phyloP scores from a whole-genome alignment of 2,329 filamentous ascomycete species.

The Aspergillus amoenus region DNA sequence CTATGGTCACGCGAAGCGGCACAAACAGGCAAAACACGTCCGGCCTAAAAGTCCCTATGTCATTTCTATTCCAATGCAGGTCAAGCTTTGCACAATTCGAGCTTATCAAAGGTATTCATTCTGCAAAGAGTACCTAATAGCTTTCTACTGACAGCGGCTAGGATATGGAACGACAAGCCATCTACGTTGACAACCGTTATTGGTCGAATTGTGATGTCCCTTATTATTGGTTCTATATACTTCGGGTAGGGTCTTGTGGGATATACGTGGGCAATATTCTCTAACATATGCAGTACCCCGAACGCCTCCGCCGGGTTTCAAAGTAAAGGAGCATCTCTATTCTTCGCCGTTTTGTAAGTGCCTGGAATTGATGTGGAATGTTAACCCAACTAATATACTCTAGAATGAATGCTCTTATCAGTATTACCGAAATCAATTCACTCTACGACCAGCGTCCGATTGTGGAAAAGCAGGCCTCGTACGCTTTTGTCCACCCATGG shows the following conservation, averaged over 20 bases:
- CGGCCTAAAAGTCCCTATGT: constrained; percentile 63
- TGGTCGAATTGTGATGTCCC: constrained; percentile 70
- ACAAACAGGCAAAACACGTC: constrained; percentile 39
- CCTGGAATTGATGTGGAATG: background rate
- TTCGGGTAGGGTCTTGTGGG: constrained; percentile 23
- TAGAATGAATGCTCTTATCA: constrained; percentile 56
- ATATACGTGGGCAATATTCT: background rate
- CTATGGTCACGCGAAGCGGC: constrained; percentile 32
- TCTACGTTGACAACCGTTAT: constrained; percentile 65
- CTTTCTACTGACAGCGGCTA: constrained; percentile 24
- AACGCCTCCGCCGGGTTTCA: constrained; percentile 71
- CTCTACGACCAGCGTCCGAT: constrained; percentile 88
- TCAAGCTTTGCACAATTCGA: constrained; percentile 77
- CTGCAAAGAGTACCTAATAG: background rate
- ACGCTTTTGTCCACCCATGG: constrained; percentile 86
- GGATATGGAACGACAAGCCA: constrained; percentile 71
- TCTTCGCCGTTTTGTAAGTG: constrained; percentile 83
- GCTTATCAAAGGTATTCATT: constrained; percentile 63
- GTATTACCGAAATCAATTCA: constrained; percentile 74
- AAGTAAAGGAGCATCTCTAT: constrained; percentile 73
- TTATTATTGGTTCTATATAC: constrained; percentile 68
- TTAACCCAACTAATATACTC: background rate
- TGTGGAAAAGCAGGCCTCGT: constrained; percentile 85
- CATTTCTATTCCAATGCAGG: constrained; percentile 72
- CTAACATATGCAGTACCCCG: constrained; percentile 65